Evolutionary conservation across 1,284 basidiomycete species (phyloP), one percentile per base, ranked within the genome.

Genomic region (Fomitopsis schrenkii): DNA sequence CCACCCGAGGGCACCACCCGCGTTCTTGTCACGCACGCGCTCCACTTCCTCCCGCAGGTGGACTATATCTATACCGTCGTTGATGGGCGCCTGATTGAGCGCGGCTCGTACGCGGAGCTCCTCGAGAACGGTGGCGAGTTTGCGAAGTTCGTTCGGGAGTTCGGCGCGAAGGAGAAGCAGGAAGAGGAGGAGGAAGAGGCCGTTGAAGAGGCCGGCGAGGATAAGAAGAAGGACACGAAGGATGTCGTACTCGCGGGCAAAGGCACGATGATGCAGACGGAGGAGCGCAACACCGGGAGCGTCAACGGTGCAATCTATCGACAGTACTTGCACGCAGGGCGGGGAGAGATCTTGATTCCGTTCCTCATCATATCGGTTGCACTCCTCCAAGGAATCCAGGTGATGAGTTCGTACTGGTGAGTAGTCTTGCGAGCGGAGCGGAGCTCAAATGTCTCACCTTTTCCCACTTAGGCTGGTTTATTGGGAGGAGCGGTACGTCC

Each of bases 21-120:
- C 40, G 80, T 96, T 40, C 85, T 96, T 57, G 90, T 93, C 48
- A 94, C 92, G 0, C 92, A 94, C 67, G 91, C 90, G 0, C 79
- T 94, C 7, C 91, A 94, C 72, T 91, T 94, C 76, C 81, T 94
- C 22, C 87, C 89, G 0, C 79, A 88, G 63, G 88, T 91, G 17
- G 90, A 92, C 70, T 90, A 88, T 68, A 86, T 92, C 66, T 88
- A 84, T 67, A 84, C 85, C 36, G 73, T 92, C 44, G 80, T 83
- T 15, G 86, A 93, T 54, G 94, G 94, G 2, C 79, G 76, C 28
- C 85, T 97, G 61, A 82, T 81, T 12, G 94, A 96, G 75, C 80
- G 82, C 30, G 94, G 93, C 1, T 89, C 90, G 1, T 94, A 91
- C 65, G 70, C 77, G 3, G 86, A 88, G 62, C 79, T 95, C 38